Percentiles rank a stretch among this genome's conserved stretches.
Conservation (phyloP, 352 stramenopile species). For the Albugo laibachii region DNA sequence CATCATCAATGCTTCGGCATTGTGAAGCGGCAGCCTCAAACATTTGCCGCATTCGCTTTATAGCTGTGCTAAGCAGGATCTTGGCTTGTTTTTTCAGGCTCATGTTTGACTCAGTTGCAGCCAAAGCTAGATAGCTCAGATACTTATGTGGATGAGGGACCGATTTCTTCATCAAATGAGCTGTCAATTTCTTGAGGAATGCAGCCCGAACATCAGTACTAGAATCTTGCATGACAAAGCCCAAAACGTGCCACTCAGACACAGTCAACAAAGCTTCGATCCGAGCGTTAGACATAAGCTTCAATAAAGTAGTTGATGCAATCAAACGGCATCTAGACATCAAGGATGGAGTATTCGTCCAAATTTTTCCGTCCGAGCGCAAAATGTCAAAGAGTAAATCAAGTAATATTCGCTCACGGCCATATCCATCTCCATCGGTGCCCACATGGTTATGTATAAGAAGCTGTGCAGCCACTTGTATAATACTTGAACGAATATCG, state of each 20-base stretch:
- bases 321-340: constrained; percentile 23
- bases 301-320: constrained; percentile 35
- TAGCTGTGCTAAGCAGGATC: constrained; percentile 22
- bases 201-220: constrained; percentile 40
- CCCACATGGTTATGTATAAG: constrained; percentile 19
- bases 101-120: constrained; percentile 24
- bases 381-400: constrained; percentile 34
- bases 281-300: constrained; percentile 28
- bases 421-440: constrained; percentile 4
- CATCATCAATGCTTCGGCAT: constrained; percentile 2
- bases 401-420: no score
- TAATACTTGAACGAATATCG: constrained; percentile 20
- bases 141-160: constrained; percentile 61
- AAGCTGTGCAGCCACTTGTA: constrained; percentile 40
- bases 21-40: constrained; percentile 32
- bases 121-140: constrained; percentile 46
- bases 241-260: constrained; percentile 58
- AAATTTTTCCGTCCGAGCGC: constrained; percentile 29
- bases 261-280: constrained; percentile 31
- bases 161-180: constrained; percentile 40
- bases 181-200: constrained; percentile 59
- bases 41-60: constrained; percentile 56
- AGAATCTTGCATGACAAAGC: constrained; percentile 53
- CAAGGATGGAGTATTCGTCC: constrained; percentile 15
- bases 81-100: constrained; percentile 34